A percentile compares a stretch with the other conserved stretches of the same genome.
phyloP scores from a whole-genome alignment of 2,329 filamentous ascomycete genomes.

The Fusarium brevicatenulatum region DNA sequence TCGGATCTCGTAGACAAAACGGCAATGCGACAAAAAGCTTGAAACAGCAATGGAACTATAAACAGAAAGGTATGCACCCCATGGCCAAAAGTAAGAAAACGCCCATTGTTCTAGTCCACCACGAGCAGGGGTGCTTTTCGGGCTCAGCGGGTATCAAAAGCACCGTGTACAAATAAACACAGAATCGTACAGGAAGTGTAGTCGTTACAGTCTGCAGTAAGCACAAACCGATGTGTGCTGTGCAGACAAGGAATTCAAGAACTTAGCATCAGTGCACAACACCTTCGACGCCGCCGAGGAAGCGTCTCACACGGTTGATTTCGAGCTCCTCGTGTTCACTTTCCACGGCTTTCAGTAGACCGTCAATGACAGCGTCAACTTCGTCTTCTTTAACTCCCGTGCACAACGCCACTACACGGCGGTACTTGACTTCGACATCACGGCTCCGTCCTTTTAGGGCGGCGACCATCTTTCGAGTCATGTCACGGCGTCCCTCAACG shows the following conservation, averaged over 20 bases:
- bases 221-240: conserved; percentile 6
- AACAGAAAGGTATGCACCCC: conserved; percentile 1
- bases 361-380: conserved; percentile 83
- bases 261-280: conserved; percentile 55
- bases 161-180: conserved; percentile 31
- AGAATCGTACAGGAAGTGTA: conserved; percentile 30
- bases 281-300: conserved; percentile 81
- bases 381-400: conserved; percentile 81
- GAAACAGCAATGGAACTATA: background rate
- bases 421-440: conserved; percentile 87
- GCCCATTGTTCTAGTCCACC: conserved; percentile 36
- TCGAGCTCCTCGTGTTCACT: conserved; percentile 84
- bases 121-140: conserved; percentile 34
- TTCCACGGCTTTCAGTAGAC: conserved; percentile 86
- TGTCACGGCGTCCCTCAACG: conserved; percentile 74
- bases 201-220: conserved; percentile 35
- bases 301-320: conserved; percentile 79
- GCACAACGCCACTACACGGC: conserved; percentile 87
- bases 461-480: conserved; percentile 73
- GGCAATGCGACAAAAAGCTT: conserved; percentile 1
- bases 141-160: conserved; percentile 45
- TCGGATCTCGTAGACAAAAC: conserved; percentile 23
- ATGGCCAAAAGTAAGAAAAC: conserved; percentile 17
- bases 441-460: conserved; percentile 81
- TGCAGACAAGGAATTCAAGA: background rate